Evolutionary conservation across 2,329 filamentous ascomycete genomes (phyloP).

Genomic region (Cercospora sp.): DNA sequence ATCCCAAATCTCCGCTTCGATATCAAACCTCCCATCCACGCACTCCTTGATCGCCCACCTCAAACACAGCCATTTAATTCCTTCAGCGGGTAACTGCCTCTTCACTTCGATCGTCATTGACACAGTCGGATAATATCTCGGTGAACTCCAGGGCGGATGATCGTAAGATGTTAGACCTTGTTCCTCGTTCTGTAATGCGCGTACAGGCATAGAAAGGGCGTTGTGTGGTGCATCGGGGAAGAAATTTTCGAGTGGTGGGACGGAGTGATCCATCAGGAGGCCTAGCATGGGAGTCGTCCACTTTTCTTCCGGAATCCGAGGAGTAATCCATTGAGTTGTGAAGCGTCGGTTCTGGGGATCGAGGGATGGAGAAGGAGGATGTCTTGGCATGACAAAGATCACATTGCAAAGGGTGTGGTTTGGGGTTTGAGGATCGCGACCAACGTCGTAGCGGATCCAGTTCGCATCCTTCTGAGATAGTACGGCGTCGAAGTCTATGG

Average conservation of each 20-base stretch:
- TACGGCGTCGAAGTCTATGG: slow-evolving; percentile 19
- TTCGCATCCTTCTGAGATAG: slow-evolving; percentile 19
- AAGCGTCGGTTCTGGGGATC: background rate
- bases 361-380: background rate
- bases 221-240: slow-evolving; percentile 19
- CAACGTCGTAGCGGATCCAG: slow-evolving; percentile 25
- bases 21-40: slow-evolving; percentile 26
- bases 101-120: slow-evolving; percentile 28
- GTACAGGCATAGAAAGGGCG: slow-evolving; percentile 1
- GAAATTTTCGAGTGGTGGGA: slow-evolving; percentile 23
- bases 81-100: slow-evolving; percentile 22
- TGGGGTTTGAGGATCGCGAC: slow-evolving; percentile 12
- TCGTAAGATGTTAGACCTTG: slow-evolving; percentile 4
- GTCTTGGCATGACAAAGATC: slow-evolving; percentile 19
- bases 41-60: slow-evolving; percentile 24
- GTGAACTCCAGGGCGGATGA: slow-evolving; percentile 21
- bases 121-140: slow-evolving; percentile 25
- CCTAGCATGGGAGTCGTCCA: slow-evolving; percentile 24
- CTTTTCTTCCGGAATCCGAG: slow-evolving; percentile 16
- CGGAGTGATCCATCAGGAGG: slow-evolving; percentile 21
- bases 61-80: slow-evolving; percentile 27
- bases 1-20: slow-evolving; percentile 29
- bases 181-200: slow-evolving; percentile 10
- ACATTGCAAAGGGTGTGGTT: slow-evolving; percentile 23
- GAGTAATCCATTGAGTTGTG: slow-evolving; percentile 21